Percentiles rank a stretch among this genome's conserved stretches.
Conservation (phyloP, 2,329 filamentous ascomycete genomes). For the Diaporthe humulicola region DNA sequence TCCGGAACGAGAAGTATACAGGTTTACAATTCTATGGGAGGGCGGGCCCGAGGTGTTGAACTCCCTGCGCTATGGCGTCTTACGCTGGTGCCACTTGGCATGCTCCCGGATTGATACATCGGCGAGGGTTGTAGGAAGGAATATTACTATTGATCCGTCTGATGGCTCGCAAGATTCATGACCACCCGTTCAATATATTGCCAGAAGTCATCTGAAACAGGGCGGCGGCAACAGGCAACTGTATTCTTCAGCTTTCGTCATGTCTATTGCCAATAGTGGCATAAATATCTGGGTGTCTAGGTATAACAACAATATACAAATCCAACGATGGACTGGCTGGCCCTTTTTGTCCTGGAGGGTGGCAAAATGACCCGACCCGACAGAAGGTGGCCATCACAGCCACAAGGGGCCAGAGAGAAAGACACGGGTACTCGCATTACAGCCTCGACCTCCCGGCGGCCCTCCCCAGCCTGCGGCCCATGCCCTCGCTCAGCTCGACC, state of each 20-base stretch:
- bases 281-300: background rate
- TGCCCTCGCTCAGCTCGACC: constrained; percentile 61
- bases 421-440: background rate
- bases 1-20: background rate
- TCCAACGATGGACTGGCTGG: background rate
- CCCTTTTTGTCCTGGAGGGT: background rate
- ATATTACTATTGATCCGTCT: background rate
- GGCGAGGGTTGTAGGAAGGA: background rate
- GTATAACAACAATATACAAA: background rate
- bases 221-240: background rate
- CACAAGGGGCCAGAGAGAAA: background rate
- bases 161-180: background rate
- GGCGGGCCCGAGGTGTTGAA: background rate
- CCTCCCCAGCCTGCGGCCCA: constrained; percentile 45
- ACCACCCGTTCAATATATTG: background rate
- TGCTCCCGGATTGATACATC: background rate
- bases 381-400: background rate
- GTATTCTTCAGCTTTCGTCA: background rate
- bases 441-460: constrained; percentile 13
- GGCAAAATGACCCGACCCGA: no score
- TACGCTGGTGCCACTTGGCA: background rate
- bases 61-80: background rate
- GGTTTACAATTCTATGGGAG: background rate
- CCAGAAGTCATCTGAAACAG: background rate
- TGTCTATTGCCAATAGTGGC: background rate